Evolutionary conservation across 75 land plant genomes (phyloP).

Genomic region (Pinus albicaulis): DNA sequence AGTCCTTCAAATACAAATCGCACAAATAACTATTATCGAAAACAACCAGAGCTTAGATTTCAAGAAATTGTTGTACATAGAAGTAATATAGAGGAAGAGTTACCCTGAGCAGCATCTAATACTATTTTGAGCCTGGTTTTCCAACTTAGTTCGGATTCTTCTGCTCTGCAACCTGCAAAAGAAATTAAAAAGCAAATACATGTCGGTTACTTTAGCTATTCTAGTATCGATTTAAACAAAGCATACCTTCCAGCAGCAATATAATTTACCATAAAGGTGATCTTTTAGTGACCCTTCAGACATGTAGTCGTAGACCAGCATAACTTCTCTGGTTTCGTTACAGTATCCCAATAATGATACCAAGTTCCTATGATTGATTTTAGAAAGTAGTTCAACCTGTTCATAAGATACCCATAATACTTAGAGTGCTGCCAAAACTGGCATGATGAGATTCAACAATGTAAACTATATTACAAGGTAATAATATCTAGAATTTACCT

Average conservation of each 20-base stretch:
- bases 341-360: slow-evolving; percentile 41
- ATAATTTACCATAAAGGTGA: slow-evolving; percentile 39
- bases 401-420: background rate
- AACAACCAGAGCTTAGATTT: too few species aligned
- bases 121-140: slow-evolving; percentile 9
- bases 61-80: background rate
- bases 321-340: slow-evolving; percentile 20
- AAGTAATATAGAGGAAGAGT: background rate
- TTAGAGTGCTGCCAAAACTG: background rate
- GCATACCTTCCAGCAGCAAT: too few species aligned
- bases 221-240: background rate
- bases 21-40: background rate
- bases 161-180: background rate
- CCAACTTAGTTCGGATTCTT: background rate
- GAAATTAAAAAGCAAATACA: background rate
- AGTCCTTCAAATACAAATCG: background rate
- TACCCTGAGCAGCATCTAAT: slow-evolving; percentile 5
- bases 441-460: background rate
- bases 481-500: background rate
- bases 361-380: slow-evolving; percentile 18
- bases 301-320: slow-evolving; percentile 60
- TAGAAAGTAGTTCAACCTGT: slow-evolving; percentile 18
- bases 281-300: slow-evolving; percentile 16
- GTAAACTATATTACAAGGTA: background rate
- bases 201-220: background rate